Evolutionary conservation across 768 basidiomycete species (phyloP), one percentile per base, ranked within the genome.

Genomic region (Termitomyces sp.): DNA sequence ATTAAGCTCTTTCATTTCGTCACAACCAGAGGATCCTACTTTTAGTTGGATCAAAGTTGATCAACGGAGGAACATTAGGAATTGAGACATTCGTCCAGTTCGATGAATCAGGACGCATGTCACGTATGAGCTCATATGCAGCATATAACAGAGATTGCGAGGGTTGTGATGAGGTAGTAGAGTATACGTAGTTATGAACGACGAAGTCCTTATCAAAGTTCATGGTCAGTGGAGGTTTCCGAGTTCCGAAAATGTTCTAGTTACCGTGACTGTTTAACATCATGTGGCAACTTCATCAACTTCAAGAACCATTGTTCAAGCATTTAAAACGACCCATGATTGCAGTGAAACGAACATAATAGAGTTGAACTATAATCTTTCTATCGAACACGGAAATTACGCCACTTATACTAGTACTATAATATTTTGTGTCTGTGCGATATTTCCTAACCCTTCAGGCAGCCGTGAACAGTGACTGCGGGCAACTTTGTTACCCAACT

Each of bases 161-260:
- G 27, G 54, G 34, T 16, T 37, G 54, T 14, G 45, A 38, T 16
- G 53, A 44, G 19, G 34, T 40, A 19, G n/a, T 17, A 23, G 45
- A 47, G 23, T n/a, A n/a, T n/a, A n/a, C n/a, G n/a, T 55, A 55
- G 17, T 55, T 47, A 12, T 55, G 54, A 21, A 55, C 44, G 23
- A 47, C 19, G 12, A 55, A 55, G 29, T 55, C 34, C 19, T 16
- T 45, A 25, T 55, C 45, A 19, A 55, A 46, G 45, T 35, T 9
- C 44, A 46, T 54, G 2, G 8, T 54, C 9, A 9, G 9, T 31
- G n/a, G 16, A 19, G 11, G 17, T 51, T 29, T 51, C 50, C 25
- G 50, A 37, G 10, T 40, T 51, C 50, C 50, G 50, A 51, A 38
- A 48, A 8, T 27, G 42, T 43, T 17, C n/a, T 5, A 19, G 14